phyloP scores from a whole-genome alignment of 2,329 filamentous ascomycete genomes.

The Xylaria sp. region DNA sequence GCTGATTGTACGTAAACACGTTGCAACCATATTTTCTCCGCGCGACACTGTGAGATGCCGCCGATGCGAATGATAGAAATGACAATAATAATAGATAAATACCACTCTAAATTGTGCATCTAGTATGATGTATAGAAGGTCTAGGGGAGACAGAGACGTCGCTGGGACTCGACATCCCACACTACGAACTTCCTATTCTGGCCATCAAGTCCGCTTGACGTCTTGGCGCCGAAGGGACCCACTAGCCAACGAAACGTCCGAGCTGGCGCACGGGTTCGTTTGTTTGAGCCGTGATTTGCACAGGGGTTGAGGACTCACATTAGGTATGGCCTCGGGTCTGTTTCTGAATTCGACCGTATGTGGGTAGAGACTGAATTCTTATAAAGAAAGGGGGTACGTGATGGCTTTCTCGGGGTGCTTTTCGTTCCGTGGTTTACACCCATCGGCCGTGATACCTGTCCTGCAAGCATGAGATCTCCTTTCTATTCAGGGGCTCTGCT shows the following conservation, averaged over 20 bases:
- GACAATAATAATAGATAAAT: too few species aligned
- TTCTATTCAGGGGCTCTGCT: conserved; percentile 8
- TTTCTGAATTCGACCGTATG: neutral
- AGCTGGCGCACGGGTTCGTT: conserved; percentile 14
- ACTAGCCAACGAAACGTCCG: conserved; percentile 11
- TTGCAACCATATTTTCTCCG: too few species aligned
- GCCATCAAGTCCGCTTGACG: neutral
- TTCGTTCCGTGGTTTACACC: neutral
- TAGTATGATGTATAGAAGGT: too few species aligned
- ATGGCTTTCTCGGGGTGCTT: conserved; percentile 3
- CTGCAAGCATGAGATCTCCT: conserved; percentile 9
- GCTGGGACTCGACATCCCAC: too few species aligned
- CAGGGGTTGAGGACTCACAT: conserved; percentile 12
- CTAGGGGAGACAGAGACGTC: too few species aligned
- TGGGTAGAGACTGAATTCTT: neutral
- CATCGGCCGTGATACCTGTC: neutral
- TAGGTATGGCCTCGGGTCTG: neutral
- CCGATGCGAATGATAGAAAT: too few species aligned
- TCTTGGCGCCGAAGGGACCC: conserved; percentile 11
- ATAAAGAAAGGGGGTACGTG: conserved; percentile 1
- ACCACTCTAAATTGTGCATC: too few species aligned
- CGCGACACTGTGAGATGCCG: too few species aligned
- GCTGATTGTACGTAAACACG: too few species aligned
- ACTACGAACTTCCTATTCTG: too few species aligned
- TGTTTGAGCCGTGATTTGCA: conserved; percentile 5